phyloP scores from a whole-genome alignment of 106 monocot species.

The Triglochin maritima region DNA sequence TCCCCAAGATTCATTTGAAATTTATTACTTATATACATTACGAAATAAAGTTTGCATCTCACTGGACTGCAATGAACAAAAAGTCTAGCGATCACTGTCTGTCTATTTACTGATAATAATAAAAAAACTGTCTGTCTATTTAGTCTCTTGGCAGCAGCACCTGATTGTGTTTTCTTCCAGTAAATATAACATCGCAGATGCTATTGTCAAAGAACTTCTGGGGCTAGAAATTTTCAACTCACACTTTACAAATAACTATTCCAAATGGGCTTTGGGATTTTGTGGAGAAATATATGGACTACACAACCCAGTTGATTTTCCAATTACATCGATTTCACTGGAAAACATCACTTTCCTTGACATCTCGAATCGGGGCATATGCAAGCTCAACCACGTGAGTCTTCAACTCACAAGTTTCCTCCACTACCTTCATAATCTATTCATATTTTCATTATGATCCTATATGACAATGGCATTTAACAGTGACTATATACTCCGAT shows the following conservation, averaged over 20 bases:
- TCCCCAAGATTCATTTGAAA: too few species aligned
- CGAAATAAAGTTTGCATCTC: too few species aligned
- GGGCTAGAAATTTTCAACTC: slow-evolving; percentile 82
- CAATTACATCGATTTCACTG: slow-evolving; percentile 13
- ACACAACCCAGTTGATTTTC: slow-evolving; percentile 38
- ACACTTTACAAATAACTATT: slow-evolving; percentile 46
- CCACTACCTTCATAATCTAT: too few species aligned
- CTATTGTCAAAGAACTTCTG: slow-evolving; percentile 40
- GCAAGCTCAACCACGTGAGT: slow-evolving; percentile 21
- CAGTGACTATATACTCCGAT: too few species aligned
- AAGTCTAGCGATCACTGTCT: too few species aligned
- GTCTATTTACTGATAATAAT: too few species aligned
- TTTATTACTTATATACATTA: too few species aligned
- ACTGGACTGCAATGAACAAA: too few species aligned
- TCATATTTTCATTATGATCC: too few species aligned
- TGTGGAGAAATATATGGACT: slow-evolving; percentile 54
- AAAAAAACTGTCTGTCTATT: too few species aligned
- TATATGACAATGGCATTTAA: too few species aligned
- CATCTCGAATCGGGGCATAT: slow-evolving; percentile 68
- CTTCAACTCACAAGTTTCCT: neutral
- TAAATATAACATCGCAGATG: slow-evolving; percentile 28
- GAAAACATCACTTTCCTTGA: slow-evolving; percentile 50
- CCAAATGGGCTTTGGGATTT: slow-evolving; percentile 82
- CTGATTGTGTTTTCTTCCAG: neutral
- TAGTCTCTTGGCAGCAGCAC: too few species aligned